Percentiles rank a stretch among this genome's conserved stretches.
These are phyloP conservation scores for Tephrocybe sp. DNA, from an alignment of 768 basidiomycete species.

Conservation along the genomic window DNA sequence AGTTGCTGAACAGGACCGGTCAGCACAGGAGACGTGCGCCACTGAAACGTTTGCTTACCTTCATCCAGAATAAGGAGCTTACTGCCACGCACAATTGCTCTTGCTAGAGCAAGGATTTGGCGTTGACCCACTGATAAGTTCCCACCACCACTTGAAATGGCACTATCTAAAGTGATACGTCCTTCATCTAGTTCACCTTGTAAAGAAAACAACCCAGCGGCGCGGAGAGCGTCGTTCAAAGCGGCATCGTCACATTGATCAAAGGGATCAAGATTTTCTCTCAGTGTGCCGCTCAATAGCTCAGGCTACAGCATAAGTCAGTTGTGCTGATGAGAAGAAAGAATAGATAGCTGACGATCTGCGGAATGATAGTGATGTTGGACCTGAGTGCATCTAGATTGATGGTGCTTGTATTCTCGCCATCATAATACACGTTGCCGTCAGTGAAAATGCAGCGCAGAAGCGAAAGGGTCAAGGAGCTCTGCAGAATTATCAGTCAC, in stretches of 20 bases:
- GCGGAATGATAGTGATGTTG: conserved; percentile 61
- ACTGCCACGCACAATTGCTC: conserved; percentile 60
- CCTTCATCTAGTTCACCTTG: conserved; percentile 46
- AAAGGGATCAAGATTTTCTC: conserved; percentile 72
- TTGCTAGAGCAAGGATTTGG: conserved; percentile 66
- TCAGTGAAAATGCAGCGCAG: conserved; percentile 58
- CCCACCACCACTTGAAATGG: conserved; percentile 52
- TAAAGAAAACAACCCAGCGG: conserved; percentile 42
- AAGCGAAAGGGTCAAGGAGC: conserved; percentile 58
- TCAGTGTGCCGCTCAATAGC: conserved; percentile 60
- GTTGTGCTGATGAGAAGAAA: not conserved
- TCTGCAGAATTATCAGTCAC: conserved; percentile 27
- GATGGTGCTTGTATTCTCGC: conserved; percentile 43
- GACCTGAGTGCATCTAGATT: conserved; percentile 58
- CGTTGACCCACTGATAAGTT: conserved; percentile 81
- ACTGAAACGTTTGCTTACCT: conserved; percentile 32
- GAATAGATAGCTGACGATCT: conserved; percentile 31
- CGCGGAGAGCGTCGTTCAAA: conserved; percentile 38
- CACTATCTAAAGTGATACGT: conserved; percentile 46
- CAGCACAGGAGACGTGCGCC: conserved; percentile 34
- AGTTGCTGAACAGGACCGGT: conserved; percentile 38
- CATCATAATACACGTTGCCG: conserved; percentile 59
- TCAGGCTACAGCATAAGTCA: conserved; percentile 31
- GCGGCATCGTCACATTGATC: conserved; percentile 52
- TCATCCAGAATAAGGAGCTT: conserved; percentile 65